A percentile compares a stretch with the other conserved stretches of the same genome.
phyloP scores from a whole-genome alignment of 2,329 filamentous ascomycete species.

The Biscogniauxia marginata region DNA sequence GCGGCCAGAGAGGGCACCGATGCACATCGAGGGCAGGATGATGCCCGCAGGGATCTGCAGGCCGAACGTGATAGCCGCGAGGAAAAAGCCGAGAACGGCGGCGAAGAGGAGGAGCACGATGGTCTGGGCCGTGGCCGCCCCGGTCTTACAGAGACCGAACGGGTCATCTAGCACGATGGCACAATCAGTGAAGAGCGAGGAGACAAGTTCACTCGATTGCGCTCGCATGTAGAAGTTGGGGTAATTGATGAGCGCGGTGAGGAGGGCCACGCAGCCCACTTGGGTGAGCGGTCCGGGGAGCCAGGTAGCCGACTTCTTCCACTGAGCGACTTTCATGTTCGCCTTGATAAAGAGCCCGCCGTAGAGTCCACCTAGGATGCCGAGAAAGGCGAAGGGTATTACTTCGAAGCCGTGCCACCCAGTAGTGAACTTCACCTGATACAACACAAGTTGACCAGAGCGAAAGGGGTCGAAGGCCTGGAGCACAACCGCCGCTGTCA shows the following conservation, averaged over 20 bases:
- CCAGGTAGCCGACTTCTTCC: constrained; percentile 67
- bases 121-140: constrained; percentile 76
- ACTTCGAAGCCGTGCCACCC: constrained; percentile 96
- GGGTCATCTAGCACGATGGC: constrained; percentile 77
- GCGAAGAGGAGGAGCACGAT: constrained; percentile 82
- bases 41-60: constrained; percentile 94
- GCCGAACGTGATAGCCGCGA: constrained; percentile 87
- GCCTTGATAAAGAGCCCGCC: constrained; percentile 92
- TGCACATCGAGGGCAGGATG: constrained; percentile 92
- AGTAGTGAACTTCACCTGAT: constrained; percentile 89
- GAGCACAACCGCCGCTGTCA: constrained; percentile 93
- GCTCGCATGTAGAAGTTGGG: constrained; percentile 96
- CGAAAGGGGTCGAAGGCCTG: constrained; percentile 93
- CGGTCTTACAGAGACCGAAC: constrained; percentile 86
- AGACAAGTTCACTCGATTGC: constrained; percentile 87
- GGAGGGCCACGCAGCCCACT: constrained; percentile 72
- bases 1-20: constrained; percentile 86
- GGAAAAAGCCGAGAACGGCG: constrained; percentile 77
- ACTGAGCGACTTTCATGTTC: constrained; percentile 83
- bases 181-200: constrained; percentile 89
- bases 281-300: constrained; percentile 75
- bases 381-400: constrained; percentile 80
- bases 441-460: constrained; percentile 91
- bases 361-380: constrained; percentile 88
- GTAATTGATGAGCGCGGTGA: constrained; percentile 90